Base-by-base conservation (phyloP, 2,329 filamentous ascomycete species). In the Cylindrodendrum hubeiense region DNA sequence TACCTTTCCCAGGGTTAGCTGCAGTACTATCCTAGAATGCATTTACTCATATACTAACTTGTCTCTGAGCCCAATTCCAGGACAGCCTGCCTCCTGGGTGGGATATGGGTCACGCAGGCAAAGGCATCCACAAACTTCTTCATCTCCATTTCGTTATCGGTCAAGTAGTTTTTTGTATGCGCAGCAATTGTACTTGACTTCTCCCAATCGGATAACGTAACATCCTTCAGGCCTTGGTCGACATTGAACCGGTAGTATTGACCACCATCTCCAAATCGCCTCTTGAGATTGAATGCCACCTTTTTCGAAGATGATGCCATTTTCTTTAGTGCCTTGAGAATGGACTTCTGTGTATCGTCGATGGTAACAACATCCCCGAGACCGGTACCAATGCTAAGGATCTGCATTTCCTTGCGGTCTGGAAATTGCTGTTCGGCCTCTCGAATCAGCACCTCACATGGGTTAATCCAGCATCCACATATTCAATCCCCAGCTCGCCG, bases 401-500 rank as follows among this genome's bases (percentile, higher is more conserved):
- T 24, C 3, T 34, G 26, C 53, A 56, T 47, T 17, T 39, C 13
- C 24, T 46, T 24, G 17, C 39, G 60, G 37, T 15, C 49, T 12
- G 74, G 75, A 44, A 74, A 78, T 47, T 71, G 64, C 3, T 41
- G 47, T 46, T 62, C 41, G 9, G 77, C 77, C 49, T 77, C 76
- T 2, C 69, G 55, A 10, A 78, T 71, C 12, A 79, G 65, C 3
- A 74, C 65, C 22, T 76, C 68, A 49, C 71, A 72, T 21, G 77
- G 77, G 47, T 79, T 79, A 79, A 71, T 0, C 67, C 76, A 3
- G 73, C 75, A 47, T 78, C 77, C 24, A 79, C 67, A 33, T 76
- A 78, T 19, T 75, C 71, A 3, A 74, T 60, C 5, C 56, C 61
- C 15, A 76, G 71, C 9, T 72, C 68, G 28, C 75, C 75, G 10